phyloP scores from a whole-genome alignment of 164 flowering plant genomes.

The Nymphaea colorata region DNA sequence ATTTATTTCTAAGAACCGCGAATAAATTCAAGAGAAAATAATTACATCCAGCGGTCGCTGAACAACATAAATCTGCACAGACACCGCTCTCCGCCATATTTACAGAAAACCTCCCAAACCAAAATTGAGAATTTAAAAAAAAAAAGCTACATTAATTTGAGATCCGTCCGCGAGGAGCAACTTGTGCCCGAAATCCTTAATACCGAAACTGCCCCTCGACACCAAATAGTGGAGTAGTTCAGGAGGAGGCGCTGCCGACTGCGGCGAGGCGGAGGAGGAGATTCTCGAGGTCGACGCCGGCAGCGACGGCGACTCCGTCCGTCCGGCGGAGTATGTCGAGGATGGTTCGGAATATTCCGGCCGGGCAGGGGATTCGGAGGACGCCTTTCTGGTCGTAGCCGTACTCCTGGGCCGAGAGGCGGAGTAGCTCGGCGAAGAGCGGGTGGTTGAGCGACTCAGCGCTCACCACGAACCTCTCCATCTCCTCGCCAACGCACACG shows the following conservation, averaged over 20 bases:
- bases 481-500: slow-evolving; percentile 90
- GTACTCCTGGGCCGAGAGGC: slow-evolving; percentile 82
- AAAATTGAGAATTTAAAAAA: no score
- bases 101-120: background rate
- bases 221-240: background rate
- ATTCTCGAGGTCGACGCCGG: background rate
- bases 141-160: no score
- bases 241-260: background rate
- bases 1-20: no score
- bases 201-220: background rate
- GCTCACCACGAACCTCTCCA: slow-evolving; percentile 76
- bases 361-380: slow-evolving; percentile 73
- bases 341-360: slow-evolving; percentile 58
- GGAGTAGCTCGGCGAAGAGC: slow-evolving; percentile 44
- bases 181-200: background rate
- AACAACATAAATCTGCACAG: background rate
- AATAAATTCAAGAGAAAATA: no score
- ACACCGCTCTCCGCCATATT: background rate
- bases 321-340: slow-evolving; percentile 34
- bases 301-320: slow-evolving; percentile 14
- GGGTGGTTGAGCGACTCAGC: slow-evolving; percentile 82
- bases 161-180: background rate
- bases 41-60: background rate
- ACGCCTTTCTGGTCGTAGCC: slow-evolving; percentile 92
- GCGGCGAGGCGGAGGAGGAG: background rate